Base-by-base conservation (phyloP, 2,329 filamentous ascomycete genomes). In the Hypoxylon sp. region DNA sequence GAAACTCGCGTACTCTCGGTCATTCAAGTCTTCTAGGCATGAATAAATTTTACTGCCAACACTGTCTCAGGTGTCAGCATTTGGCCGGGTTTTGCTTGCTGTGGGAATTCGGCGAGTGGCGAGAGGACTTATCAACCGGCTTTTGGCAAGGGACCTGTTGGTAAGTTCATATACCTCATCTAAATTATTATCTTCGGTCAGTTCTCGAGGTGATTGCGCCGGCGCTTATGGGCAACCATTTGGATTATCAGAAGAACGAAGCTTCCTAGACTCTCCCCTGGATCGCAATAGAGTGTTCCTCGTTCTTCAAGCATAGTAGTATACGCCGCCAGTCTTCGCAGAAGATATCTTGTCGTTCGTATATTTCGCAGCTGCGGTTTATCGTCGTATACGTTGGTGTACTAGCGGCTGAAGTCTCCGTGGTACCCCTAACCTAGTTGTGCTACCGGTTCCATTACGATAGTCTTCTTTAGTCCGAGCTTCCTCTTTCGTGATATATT, bases 1-100 rank as follows among this genome's bases (percentile, higher is more conserved):
- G n/a, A n/a, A n/a, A n/a, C n/a, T n/a, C n/a, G n/a, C n/a, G n/a
- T n/a, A n/a, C n/a, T n/a, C n/a, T n/a, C n/a, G n/a, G n/a, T n/a
- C n/a, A n/a, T n/a, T n/a, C n/a, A n/a, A 37, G 9, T 12, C 30
- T 34, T 16, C 16, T 14, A 14, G 47, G 30, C 25, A 21, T 39
- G 6, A 0, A 7, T n/a, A 8, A 27, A 14, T 27, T 32, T 43
- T 27, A 3, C 37, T 27, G n/a, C 32, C 51, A 19, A 43, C n/a
- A 8, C 39, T 54, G 52, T 54, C 52, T 54, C 52, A 54, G 16
- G 8, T 45, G 37, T 54, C 52, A 54, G 52, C 52, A 29, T 45
- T 3, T 45, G 39, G 43, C 52, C 52, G 27, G 7, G 30, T 11
- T 7, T 5, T 41, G 16, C 37, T 21, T 19, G 16, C 37, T 19